These are phyloP conservation scores for Trichoderma oligosporum DNA, from an alignment of 2,329 filamentous ascomycete species.

Conservation along the genomic window DNA sequence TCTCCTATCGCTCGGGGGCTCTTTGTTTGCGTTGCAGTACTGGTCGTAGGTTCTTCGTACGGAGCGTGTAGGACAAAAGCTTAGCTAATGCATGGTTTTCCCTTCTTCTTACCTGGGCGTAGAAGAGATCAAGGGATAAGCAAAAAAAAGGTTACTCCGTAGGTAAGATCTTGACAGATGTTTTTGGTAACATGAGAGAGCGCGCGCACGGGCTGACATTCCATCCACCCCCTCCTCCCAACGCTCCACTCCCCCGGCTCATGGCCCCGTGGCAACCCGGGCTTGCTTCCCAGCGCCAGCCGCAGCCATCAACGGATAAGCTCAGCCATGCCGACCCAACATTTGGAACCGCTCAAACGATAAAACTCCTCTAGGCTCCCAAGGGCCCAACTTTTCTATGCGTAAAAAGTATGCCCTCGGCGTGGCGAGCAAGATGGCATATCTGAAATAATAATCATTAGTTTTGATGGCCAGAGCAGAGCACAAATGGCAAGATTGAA, in stretches of 20 bases:
- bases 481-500: neutral
- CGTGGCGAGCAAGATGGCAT: conserved; percentile 13
- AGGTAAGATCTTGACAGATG: conserved; percentile 16
- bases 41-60: neutral
- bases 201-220: conserved; percentile 16
- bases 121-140: conserved; percentile 6
- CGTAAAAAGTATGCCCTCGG: conserved; percentile 1
- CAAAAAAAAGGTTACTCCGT: no score
- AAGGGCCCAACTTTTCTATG: neutral
- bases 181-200: conserved; percentile 8
- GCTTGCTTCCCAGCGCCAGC: conserved; percentile 23
- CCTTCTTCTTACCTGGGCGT: neutral
- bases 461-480: neutral
- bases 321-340: conserved; percentile 34
- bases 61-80: neutral
- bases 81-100: conserved; percentile 4
- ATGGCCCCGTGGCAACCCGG: conserved; percentile 20
- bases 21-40: neutral
- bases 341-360: conserved; percentile 30
- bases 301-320: conserved; percentile 34
- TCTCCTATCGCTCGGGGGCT: neutral
- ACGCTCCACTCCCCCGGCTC: conserved; percentile 14
- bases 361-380: conserved; percentile 25
- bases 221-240: conserved; percentile 11
- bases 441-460: conserved; percentile 23